Evolutionary conservation across 176 grass and related monocot species (phyloP).

Genomic region (Oryza nivara): DNA sequence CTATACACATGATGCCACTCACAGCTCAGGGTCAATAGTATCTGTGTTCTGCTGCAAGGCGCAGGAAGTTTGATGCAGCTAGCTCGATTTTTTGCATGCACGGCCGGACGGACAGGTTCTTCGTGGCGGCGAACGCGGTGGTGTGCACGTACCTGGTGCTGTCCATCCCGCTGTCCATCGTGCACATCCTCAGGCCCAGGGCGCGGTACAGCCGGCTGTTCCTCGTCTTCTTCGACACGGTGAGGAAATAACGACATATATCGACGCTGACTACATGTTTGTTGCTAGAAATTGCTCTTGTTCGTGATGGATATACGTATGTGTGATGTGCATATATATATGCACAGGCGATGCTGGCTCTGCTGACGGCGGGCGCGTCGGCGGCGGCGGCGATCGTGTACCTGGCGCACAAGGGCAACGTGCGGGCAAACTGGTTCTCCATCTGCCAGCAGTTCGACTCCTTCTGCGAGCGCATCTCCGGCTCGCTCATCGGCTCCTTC

Average conservation of each 20-base stretch:
- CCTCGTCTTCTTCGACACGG: slow-evolving; percentile 59
- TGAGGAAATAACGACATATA: neutral
- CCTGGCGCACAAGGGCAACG: slow-evolving; percentile 70
- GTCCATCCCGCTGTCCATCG: slow-evolving; percentile 60
- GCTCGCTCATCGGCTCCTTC: slow-evolving; percentile 66
- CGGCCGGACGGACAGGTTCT: slow-evolving; percentile 40
- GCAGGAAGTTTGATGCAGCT: neutral
- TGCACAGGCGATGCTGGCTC: slow-evolving; percentile 46
- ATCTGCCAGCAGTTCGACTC: slow-evolving; percentile 76
- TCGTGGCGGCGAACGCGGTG: slow-evolving; percentile 63
- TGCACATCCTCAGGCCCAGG: slow-evolving; percentile 56
- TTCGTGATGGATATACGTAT: neutral
- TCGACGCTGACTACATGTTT: neutral
- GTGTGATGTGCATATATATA: neutral
- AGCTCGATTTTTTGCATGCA: neutral
- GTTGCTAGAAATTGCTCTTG: neutral
- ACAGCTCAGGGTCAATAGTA: neutral
- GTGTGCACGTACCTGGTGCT: slow-evolving; percentile 65
- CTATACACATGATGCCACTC: neutral
- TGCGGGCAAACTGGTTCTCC: slow-evolving; percentile 67
- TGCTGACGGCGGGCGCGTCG: slow-evolving; percentile 52
- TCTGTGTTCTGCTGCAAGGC: neutral
- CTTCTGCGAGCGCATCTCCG: slow-evolving; percentile 71
- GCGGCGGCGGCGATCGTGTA: slow-evolving; percentile 64
- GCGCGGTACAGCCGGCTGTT: slow-evolving; percentile 53